These are phyloP conservation scores for Verticillium longisporum DNA, from an alignment of 2,329 filamentous ascomycete species.

Conservation along the genomic window DNA sequence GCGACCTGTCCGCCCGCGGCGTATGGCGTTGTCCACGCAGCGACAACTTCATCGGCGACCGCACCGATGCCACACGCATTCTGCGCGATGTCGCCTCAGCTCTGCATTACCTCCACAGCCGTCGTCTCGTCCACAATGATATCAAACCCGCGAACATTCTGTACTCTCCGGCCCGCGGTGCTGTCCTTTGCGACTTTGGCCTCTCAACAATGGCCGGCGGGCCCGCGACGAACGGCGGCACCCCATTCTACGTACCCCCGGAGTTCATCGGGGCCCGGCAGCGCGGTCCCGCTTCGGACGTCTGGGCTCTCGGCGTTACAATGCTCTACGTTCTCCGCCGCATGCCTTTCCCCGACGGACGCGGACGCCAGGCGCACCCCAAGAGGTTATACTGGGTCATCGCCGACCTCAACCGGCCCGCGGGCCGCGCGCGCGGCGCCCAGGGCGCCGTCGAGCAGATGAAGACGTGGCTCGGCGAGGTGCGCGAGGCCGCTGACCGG, in stretches of 20 bases:
- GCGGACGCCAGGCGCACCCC: slow-evolving; percentile 38
- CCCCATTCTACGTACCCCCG: slow-evolving; percentile 55
- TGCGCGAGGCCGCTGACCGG: slow-evolving; percentile 38
- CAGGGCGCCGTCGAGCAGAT: slow-evolving; percentile 39
- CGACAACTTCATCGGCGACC: slow-evolving; percentile 43
- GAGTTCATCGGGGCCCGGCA: slow-evolving; percentile 51
- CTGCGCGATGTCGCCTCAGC: slow-evolving; percentile 47
- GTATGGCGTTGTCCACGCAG: slow-evolving; percentile 41
- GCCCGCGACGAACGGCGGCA: slow-evolving; percentile 45
- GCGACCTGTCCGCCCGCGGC: slow-evolving; percentile 41
- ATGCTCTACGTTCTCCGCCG: slow-evolving; percentile 54
- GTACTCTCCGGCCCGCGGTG: slow-evolving; percentile 51
- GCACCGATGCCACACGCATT: slow-evolving; percentile 43
- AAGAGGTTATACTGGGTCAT: slow-evolving; percentile 52
- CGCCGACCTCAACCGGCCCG: slow-evolving; percentile 43
- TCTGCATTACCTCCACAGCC: slow-evolving; percentile 48
- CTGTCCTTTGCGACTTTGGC: slow-evolving; percentile 55
- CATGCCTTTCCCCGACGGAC: slow-evolving; percentile 47
- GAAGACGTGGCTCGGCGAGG: slow-evolving; percentile 49
- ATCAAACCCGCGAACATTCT: slow-evolving; percentile 58
- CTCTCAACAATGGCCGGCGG: slow-evolving; percentile 41
- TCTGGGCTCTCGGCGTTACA: slow-evolving; percentile 53
- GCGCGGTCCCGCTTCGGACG: slow-evolving; percentile 48
- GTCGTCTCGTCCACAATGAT: slow-evolving; percentile 51
- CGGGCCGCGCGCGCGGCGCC: slow-evolving; percentile 3